Percentiles rank a stretch among this genome's conserved stretches.
Evolutionary conservation across 2,329 filamentous ascomycete species (phyloP).

Genomic region (Penicillium sp.): DNA sequence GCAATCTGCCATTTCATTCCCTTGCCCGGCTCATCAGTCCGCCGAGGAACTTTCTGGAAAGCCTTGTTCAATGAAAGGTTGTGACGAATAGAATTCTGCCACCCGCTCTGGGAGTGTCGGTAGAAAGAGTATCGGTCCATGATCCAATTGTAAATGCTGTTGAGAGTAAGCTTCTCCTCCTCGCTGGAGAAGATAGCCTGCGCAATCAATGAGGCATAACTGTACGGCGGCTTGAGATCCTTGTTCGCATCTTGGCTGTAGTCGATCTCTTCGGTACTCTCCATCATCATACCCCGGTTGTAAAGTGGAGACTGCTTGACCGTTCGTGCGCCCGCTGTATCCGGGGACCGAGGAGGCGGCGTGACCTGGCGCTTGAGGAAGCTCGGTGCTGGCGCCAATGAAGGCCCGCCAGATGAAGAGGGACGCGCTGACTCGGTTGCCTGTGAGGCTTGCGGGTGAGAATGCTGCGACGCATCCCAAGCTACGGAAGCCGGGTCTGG

Average conservation of each 20-base stretch:
- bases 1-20: conserved; percentile 99
- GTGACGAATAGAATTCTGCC: conserved; percentile 98
- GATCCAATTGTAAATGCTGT: conserved; percentile 93
- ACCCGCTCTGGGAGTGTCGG: conserved; percentile 78
- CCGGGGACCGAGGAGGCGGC: conserved; percentile 41
- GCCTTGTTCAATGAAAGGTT: conserved; percentile 93
- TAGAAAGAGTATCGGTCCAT: conserved; percentile 92
- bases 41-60: conserved; percentile 88
- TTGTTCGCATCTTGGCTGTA: conserved; percentile 77
- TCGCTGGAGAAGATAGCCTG: conserved; percentile 87
- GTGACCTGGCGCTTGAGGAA: conserved; percentile 47
- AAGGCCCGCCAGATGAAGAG: conserved; percentile 31
- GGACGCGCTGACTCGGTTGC: conserved; percentile 20
- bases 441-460: conserved; percentile 35
- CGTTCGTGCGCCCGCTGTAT: conserved; percentile 40
- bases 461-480: conserved; percentile 41
- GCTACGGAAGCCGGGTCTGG: conserved; percentile 27
- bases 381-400: conserved; percentile 45
- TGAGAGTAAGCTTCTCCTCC: conserved; percentile 86
- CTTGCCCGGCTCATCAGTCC: conserved; percentile 93
- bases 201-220: conserved; percentile 95
- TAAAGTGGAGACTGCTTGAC: conserved; percentile 50
- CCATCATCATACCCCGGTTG: conserved; percentile 54
- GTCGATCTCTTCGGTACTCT: conserved; percentile 54
- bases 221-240: conserved; percentile 92